Evolutionary conservation across 441 rosid species (phyloP).

Genomic region (Eutrema salsugineum): DNA sequence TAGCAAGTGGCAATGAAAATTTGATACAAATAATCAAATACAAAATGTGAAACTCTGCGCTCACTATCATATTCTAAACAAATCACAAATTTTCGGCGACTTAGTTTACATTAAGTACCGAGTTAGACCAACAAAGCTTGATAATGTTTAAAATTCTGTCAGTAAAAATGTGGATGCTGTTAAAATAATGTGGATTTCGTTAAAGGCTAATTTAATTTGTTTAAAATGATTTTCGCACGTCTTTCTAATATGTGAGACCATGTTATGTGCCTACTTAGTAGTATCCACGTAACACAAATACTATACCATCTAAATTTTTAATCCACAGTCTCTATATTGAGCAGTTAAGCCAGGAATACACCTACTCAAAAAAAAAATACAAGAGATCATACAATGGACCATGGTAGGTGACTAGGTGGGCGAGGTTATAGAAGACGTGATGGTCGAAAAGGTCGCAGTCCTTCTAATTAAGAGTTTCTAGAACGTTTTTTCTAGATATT

Average conservation of each 20-base stretch:
- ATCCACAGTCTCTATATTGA: not conserved
- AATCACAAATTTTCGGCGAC: not conserved
- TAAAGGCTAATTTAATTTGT: not conserved
- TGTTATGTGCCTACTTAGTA: conserved; percentile 11
- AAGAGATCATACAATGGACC: too few species aligned
- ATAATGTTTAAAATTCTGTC: conserved; percentile 1
- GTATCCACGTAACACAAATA: conserved; percentile 3
- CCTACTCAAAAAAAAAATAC: too few species aligned
- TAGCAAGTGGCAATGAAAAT: not conserved
- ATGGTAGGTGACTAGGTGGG: too few species aligned
- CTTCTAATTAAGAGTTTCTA: too few species aligned
- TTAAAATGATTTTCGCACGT: conserved; percentile 6
- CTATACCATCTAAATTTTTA: not conserved
- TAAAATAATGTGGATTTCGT: conserved; percentile 27
- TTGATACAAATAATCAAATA: not conserved
- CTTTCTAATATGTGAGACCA: not conserved
- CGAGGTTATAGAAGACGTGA: too few species aligned
- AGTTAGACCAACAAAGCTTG: not conserved
- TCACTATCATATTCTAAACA: not conserved
- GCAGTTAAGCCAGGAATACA: too few species aligned
- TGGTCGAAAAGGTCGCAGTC: too few species aligned
- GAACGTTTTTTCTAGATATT: too few species aligned
- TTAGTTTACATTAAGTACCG: not conserved
- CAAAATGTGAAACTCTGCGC: not conserved
- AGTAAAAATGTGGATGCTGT: conserved; percentile 21